Percentiles rank a stretch among this genome's conserved stretches.
Conservation (phyloP, 1,284 basidiomycete genomes). For the Apiotrichum brassicae region DNA sequence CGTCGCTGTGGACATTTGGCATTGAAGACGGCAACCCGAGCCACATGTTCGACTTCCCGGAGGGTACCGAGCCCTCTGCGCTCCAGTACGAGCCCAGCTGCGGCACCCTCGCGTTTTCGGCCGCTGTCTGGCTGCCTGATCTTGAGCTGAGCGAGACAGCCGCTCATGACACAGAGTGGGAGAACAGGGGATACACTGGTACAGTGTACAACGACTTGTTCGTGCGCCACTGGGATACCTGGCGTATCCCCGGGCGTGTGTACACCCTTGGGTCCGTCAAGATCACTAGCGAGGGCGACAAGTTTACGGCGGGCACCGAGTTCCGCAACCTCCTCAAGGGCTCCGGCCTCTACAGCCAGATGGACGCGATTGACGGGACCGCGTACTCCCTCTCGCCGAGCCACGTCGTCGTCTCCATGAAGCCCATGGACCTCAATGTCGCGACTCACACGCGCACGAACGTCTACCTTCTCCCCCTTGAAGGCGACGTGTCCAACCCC, state of each 20-base stretch:
- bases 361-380: conserved; percentile 74
- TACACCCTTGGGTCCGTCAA: conserved; percentile 32
- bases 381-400: conserved; percentile 55
- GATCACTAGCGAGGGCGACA: conserved; percentile 44
- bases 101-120: conserved; percentile 57
- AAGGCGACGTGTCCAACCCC: conserved; percentile 8
- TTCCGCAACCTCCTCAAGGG: conserved; percentile 60
- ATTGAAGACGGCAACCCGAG: conserved; percentile 14
- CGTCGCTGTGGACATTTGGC: conserved; percentile 21
- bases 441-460: conserved; percentile 54
- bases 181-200: conserved; percentile 64
- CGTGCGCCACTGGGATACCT: conserved; percentile 83
- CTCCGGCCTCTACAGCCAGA: conserved; percentile 51
- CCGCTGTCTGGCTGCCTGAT: conserved; percentile 62
- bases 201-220: conserved; percentile 70
- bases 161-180: conserved; percentile 63
- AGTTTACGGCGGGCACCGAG: conserved; percentile 39
- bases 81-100: conserved; percentile 56
- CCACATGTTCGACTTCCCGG: conserved; percentile 34
- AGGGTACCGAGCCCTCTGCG: conserved; percentile 54
- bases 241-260: conserved; percentile 65
- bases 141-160: conserved; percentile 61
- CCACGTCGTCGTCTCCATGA: conserved; percentile 73
- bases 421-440: conserved; percentile 64
- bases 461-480: conserved; percentile 44